A percentile compares a stretch with the other conserved stretches of the same genome.
phyloP scores from a whole-genome alignment of 495 filamentous ascomycete genomes.

The Pyronema domesticum region DNA sequence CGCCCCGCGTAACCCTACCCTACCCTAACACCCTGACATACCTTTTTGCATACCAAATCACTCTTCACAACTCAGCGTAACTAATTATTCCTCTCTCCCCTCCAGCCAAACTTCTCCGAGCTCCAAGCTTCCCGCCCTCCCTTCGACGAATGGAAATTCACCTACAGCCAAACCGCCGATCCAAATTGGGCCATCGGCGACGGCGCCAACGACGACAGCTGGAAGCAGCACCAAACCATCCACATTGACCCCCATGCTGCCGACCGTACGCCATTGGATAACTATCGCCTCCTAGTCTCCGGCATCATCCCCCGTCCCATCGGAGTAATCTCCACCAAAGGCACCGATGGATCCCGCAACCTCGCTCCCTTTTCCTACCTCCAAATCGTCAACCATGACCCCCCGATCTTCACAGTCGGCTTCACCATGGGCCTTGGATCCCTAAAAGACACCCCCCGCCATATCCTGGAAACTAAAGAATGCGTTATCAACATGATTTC shows the following conservation, averaged over 20 bases:
- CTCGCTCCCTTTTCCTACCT: constrained; percentile 80
- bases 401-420: constrained; percentile 72
- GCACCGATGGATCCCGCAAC: constrained; percentile 38
- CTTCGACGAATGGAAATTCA: constrained; percentile 30
- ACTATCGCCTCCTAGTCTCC: constrained; percentile 86
- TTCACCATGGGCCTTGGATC: constrained; percentile 37
- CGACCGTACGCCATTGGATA: constrained; percentile 47
- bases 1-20: too few species aligned
- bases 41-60: too few species aligned
- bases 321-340: constrained; percentile 36
- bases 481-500: constrained; percentile 74
- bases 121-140: constrained; percentile 53
- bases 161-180: constrained; percentile 48
- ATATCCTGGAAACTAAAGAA: constrained; percentile 52
- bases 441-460: constrained; percentile 60
- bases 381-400: constrained; percentile 69
- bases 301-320: constrained; percentile 70
- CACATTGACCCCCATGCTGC: constrained; percentile 67
- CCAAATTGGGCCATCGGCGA: constrained; percentile 60
- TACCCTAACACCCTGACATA: too few species aligned
- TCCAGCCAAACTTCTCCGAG: constrained; percentile 38
- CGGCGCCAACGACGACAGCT: constrained; percentile 47
- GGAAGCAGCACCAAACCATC: constrained; percentile 43
- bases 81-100: too few species aligned
- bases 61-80: too few species aligned